Evolutionary conservation across 2,329 filamentous ascomycete genomes (phyloP), one percentile per base, ranked within the genome.

Genomic region (Hymenoscyphus fraxineus): DNA sequence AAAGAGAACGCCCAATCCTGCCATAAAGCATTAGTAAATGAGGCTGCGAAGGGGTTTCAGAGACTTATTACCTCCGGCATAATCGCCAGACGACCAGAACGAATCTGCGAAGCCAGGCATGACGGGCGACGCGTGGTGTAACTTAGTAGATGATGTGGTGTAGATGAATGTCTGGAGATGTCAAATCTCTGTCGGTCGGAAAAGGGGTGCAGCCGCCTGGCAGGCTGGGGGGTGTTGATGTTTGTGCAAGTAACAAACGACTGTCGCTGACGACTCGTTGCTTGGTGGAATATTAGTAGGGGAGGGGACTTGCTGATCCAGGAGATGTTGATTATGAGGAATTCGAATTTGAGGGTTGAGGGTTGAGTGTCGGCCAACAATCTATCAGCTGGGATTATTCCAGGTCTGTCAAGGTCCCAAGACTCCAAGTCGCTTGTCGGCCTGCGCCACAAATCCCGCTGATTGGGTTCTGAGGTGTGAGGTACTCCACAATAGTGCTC

Each of bases 51-150:
- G 64, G 44, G 27, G 1, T n/a, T 6, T 60, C 31, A 4, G 22
- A 32, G 58, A 62, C 47, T 65, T 75, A 84, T 77, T 80, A 91
- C 90, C 93, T 82, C 91, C 93, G 77, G 94, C 94, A 83, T 98
- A 98, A 84, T 99, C 95, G 76, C 87, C 87, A 61, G 64, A 65
- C 67, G 95, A 97, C 95, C 95, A 99, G 81, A 99, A 98, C 60
- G 93, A 97, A 80, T 94, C 92, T 72, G 93, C 88, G 80, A 99
- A 98, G 73, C 91, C 87, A 72, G 91, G 90, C 91, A 94, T 94
- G 76, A 78, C 87, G 74, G 63, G 47, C n/a, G 35, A 56, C 54
- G 59, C 40, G 54, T 59, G 32, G 61, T 64, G 38, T 64, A 64
- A 58, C 61, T 62, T 22, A 27, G 40, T 35, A 58, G 58, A 56